A percentile compares a stretch with the other conserved stretches of the same genome.
These are phyloP conservation scores for Coniochaeta hoffmannii DNA, from an alignment of 2,329 filamentous ascomycete genomes.

Conservation along the genomic window DNA sequence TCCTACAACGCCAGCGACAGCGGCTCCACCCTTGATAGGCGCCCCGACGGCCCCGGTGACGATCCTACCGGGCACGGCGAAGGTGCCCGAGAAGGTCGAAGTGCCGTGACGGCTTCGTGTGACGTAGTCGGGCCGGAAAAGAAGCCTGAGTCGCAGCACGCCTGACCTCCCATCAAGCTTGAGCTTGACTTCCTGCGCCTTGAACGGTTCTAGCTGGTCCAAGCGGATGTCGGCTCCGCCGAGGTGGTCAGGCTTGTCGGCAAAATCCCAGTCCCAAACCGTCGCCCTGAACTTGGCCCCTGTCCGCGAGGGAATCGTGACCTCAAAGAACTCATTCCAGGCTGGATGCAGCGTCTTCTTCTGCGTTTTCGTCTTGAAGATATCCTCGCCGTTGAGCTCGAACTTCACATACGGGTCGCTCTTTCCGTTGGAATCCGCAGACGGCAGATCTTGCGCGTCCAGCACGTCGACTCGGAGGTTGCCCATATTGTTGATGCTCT, in stretches of 20 bases:
- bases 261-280: constrained; percentile 95
- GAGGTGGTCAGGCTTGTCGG: constrained; percentile 87
- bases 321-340: constrained; percentile 96
- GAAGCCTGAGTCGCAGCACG: constrained; percentile 68
- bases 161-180: constrained; percentile 83
- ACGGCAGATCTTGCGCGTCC: constrained; percentile 79
- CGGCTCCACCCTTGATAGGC: constrained; percentile 86
- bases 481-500: constrained; percentile 99
- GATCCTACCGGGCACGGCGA: constrained; percentile 79
- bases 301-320: constrained; percentile 73
- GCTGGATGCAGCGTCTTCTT: constrained; percentile 94
- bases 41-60: constrained; percentile 74
- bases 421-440: constrained; percentile 92
- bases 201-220: constrained; percentile 76
- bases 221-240: constrained; percentile 71
- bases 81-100: constrained; percentile 87
- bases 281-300: constrained; percentile 75
- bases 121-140: constrained; percentile 92
- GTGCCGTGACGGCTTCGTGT: constrained; percentile 81
- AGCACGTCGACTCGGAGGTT: constrained; percentile 89
- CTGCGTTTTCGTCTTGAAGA: constrained; percentile 91
- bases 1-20: constrained; percentile 63
- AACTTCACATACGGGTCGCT: constrained; percentile 98
- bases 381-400: constrained; percentile 76
- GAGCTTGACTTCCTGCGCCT: constrained; percentile 65